Evolutionary conservation across 768 basidiomycete genomes (phyloP), one percentile per base, ranked within the genome.

Genomic region (Trametes villosa): DNA sequence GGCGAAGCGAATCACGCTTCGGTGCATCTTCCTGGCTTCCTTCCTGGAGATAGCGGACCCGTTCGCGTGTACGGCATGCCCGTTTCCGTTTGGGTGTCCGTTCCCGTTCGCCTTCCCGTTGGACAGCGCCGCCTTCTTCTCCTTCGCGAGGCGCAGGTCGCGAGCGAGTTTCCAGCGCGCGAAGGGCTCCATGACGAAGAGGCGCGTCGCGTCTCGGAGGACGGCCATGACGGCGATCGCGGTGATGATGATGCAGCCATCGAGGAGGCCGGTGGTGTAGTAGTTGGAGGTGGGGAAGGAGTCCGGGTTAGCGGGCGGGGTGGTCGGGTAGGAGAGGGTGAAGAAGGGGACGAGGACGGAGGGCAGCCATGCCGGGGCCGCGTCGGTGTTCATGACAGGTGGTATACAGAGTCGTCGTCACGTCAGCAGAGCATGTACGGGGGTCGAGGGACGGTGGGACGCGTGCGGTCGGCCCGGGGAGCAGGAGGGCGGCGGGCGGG

Each of bases 191-290:
- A 94, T 84, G 33, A 95, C 66, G 65, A 78, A 80, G 22, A 95
- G 74, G 67, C 97, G 86, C 40, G 86, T 73, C 31, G 84, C 75
- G 77, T 96, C 96, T 62, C 97, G 86, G 27, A 94, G 73, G 53
- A 94, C 67, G n/a, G 93, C 93, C 86, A 97, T 94, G 65, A 88
- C 77, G 15, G 89, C 83, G 58, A 97, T 92, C 74, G 85, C 90
- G n/a, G 87, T 83, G 56, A 94, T 74, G 58, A 95, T 80, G 68
- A 96, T 71, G 69, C 86, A 94, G n/a, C 82, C 74, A 72, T 99
- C 97, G 60, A 83, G 80, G 29, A 77, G 76, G n/a, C 94, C 94
- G 24, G 84, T 86, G 50, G 69, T 78, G 71, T 92, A 96, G 72
- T 93, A 89, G 51, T 73, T 64, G 40, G 88, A 86, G 72, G 85